A percentile compares a stretch with the other conserved stretches of the same genome.
phyloP scores from a whole-genome alignment of 148 eudicot species.

The Fagopyrum tataricum region DNA sequence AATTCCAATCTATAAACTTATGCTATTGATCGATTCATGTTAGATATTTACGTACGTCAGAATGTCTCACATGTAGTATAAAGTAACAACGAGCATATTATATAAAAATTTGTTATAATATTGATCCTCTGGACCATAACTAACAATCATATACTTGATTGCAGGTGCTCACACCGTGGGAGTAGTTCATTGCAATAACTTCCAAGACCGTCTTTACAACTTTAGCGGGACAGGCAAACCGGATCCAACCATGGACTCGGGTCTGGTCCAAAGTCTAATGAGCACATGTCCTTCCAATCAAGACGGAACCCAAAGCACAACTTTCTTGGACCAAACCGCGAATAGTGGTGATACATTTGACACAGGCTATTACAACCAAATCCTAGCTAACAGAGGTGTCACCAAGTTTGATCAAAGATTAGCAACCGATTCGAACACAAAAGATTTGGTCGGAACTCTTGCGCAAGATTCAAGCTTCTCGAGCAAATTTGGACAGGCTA shows the following conservation, averaged over 20 bases:
- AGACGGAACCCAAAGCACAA: constrained; percentile 6
- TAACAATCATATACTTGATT: background rate
- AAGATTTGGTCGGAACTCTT: constrained; percentile 5
- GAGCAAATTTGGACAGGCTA: constrained; percentile 18
- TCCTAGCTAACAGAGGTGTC: constrained; percentile 12
- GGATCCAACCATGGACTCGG: constrained; percentile 24
- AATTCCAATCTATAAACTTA: background rate
- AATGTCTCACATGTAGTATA: no score
- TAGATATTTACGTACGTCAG: no score
- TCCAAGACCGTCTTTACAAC: constrained; percentile 18
- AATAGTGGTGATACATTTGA: constrained; percentile 17
- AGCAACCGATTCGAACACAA: constrained; percentile 10
- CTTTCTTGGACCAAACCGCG: constrained; percentile 15
- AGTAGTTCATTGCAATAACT: constrained; percentile 19
- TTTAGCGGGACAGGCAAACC: constrained; percentile 19
- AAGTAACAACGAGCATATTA: no score
- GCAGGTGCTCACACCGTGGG: constrained; percentile 21
- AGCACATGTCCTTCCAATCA: constrained; percentile 12
- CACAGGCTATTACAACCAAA: constrained; percentile 21
- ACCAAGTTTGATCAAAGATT: constrained; percentile 19
- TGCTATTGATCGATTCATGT: no score
- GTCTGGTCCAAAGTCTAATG: constrained; percentile 10
- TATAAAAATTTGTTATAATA: no score
- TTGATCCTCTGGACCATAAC: no score
- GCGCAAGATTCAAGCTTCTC: constrained; percentile 8